A percentile compares a stretch with the other conserved stretches of the same genome.
Evolutionary conservation across 305 asterid species (phyloP).

Genomic region (Withania somnifera): DNA sequence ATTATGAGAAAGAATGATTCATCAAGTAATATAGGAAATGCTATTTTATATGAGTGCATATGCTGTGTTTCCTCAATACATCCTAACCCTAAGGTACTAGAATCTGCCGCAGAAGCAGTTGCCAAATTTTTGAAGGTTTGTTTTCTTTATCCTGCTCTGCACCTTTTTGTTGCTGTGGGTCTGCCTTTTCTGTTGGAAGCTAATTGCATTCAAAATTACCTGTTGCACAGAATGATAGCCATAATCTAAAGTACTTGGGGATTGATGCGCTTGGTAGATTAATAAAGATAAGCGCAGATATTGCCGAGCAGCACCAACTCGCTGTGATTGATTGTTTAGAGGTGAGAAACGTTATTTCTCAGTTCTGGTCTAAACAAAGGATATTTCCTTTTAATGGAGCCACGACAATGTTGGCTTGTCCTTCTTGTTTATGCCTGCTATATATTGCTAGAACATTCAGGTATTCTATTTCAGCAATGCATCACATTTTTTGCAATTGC

Average conservation of each 20-base stretch:
- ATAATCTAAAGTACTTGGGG: constrained; percentile 95
- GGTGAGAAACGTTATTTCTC: constrained; percentile 29
- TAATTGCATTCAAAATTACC: constrained; percentile 9
- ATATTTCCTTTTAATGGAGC: not conserved
- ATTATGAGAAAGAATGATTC: constrained; percentile 79
- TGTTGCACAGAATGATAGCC: constrained; percentile 87
- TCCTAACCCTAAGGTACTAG: constrained; percentile 87
- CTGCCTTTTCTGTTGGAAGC: constrained; percentile 5
- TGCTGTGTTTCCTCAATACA: constrained; percentile 87
- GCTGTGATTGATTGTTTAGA: constrained; percentile 98
- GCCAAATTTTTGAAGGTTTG: constrained; percentile 87
- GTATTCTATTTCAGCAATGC: not conserved
- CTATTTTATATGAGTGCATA: constrained; percentile 86
- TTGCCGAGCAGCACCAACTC: constrained; percentile 96
- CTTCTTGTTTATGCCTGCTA: not conserved
- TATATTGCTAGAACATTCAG: not conserved
- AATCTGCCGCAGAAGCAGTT: constrained; percentile 89
- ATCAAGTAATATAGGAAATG: constrained; percentile 86
- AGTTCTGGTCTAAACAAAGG: not conserved
- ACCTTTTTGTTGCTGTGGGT: not conserved
- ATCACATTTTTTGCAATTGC: not conserved
- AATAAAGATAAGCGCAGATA: constrained; percentile 90
- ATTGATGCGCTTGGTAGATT: constrained; percentile 95
- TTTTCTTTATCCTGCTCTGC: constrained; percentile 9
- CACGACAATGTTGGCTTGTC: not conserved